Percentiles rank a stretch among this genome's conserved stretches.
Evolutionary conservation across 2,329 filamentous ascomycete genomes (phyloP).

Genomic region (Fusarium lyarnte): DNA sequence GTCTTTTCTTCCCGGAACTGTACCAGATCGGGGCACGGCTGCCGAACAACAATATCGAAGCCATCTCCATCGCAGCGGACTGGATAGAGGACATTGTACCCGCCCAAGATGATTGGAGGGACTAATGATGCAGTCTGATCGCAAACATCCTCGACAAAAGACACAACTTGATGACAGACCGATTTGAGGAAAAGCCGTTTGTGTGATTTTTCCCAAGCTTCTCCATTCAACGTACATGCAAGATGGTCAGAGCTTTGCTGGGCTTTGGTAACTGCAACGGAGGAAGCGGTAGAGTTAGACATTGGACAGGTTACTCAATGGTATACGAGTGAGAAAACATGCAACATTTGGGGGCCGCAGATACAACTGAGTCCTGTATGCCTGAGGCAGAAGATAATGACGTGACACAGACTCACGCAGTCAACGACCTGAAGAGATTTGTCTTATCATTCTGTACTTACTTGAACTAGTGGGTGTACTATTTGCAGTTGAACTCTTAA

Average conservation of each 20-base stretch:
- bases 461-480: too few relatives aligned
- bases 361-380: neutral
- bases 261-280: neutral
- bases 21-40: neutral
- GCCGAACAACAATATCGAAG: neutral
- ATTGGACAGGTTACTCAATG: neutral
- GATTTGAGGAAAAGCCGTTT: neutral
- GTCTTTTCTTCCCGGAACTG: constrained; percentile 13
- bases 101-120: constrained; percentile 1
- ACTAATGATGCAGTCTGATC: neutral
- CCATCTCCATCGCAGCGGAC: neutral
- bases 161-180: neutral
- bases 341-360: neutral
- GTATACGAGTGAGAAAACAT: neutral
- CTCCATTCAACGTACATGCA: neutral
- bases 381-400: neutral
- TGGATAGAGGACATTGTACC: constrained; percentile 7
- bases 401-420: neutral
- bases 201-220: neutral
- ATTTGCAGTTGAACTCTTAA: neutral
- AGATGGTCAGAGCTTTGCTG: neutral
- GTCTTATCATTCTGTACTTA: neutral
- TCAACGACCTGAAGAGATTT: neutral
- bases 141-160: neutral
- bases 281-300: neutral